Conservation (phyloP, 169 alveolate genomes). For the Cryptosporidium xiaoi region DNA sequence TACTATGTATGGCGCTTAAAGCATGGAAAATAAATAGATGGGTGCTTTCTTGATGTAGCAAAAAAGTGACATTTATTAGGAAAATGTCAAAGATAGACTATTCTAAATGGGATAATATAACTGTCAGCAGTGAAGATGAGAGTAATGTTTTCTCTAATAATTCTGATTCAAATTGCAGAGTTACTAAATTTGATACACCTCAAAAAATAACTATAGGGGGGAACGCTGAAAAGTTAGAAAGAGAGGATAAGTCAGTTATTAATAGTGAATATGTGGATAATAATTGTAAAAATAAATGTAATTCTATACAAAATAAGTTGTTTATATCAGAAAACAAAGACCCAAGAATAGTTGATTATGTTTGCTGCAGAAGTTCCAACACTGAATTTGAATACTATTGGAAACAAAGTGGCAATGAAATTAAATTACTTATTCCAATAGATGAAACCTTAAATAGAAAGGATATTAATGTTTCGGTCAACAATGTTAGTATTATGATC, state of each 20-base stretch:
- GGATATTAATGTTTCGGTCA: background rate
- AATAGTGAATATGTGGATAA: background rate
- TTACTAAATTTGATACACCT: conserved; percentile 60
- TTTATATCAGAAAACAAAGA: conserved; percentile 25
- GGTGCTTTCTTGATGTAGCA: background rate
- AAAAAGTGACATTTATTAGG: background rate
- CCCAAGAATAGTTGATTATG: conserved; percentile 6
- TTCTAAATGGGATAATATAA: conserved; percentile 63
- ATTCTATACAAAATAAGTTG: background rate
- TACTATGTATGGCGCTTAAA: no score
- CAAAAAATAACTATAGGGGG: conserved; percentile 34
- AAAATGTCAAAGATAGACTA: conserved; percentile 66
- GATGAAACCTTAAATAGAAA: background rate
- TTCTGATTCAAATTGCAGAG: conserved; percentile 1
- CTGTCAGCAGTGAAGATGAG: conserved; percentile 53
- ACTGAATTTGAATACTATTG: conserved; percentile 16
- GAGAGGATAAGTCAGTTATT: background rate
- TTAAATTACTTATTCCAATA: conserved; percentile 1
- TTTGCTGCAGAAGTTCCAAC: conserved; percentile 3
- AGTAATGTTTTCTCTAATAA: background rate
- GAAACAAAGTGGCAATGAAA: conserved; percentile 22
- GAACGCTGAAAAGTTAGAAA: background rate
- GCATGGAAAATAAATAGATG: background rate
- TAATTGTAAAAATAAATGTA: background rate
- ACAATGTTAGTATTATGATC: background rate